phyloP scores from a whole-genome alignment of 2,329 filamentous ascomycete genomes.

The Lanzia echinophila region DNA sequence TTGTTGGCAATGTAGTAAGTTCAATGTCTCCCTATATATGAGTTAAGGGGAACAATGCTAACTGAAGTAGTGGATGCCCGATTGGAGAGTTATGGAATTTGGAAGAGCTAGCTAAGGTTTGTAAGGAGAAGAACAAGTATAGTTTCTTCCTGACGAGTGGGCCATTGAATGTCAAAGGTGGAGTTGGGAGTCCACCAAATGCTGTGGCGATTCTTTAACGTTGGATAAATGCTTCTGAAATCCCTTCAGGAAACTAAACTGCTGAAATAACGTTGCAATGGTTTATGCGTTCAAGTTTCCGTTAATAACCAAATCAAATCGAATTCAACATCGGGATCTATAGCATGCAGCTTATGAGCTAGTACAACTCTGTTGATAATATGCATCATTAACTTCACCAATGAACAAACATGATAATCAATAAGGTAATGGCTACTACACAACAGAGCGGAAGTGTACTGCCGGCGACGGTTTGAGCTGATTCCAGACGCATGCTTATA shows the following conservation, averaged over 20 bases:
- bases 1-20: slow-evolving; percentile 18
- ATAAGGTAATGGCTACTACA: too few species aligned
- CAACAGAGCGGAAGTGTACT: too few species aligned
- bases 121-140: slow-evolving; percentile 46
- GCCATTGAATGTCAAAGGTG: slow-evolving; percentile 42
- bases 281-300: too few species aligned
- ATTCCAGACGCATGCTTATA: too few species aligned
- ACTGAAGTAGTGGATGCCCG: slow-evolving; percentile 16
- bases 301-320: too few species aligned
- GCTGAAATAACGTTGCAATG: too few species aligned
- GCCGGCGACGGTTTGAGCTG: too few species aligned
- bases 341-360: too few species aligned
- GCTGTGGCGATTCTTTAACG: slow-evolving; percentile 19
- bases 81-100: slow-evolving; percentile 29
- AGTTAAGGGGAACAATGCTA: background rate
- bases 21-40: background rate
- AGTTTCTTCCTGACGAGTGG: slow-evolving; percentile 57
- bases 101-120: slow-evolving; percentile 34
- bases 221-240: background rate
- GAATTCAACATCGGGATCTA: too few species aligned
- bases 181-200: slow-evolving; percentile 23
- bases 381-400: too few species aligned
- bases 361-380: too few species aligned
- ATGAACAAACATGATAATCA: too few species aligned
- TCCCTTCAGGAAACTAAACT: background rate